Conservation (phyloP, 768 basidiomycete species). For the Kwoniella newhampshirensis region DNA sequence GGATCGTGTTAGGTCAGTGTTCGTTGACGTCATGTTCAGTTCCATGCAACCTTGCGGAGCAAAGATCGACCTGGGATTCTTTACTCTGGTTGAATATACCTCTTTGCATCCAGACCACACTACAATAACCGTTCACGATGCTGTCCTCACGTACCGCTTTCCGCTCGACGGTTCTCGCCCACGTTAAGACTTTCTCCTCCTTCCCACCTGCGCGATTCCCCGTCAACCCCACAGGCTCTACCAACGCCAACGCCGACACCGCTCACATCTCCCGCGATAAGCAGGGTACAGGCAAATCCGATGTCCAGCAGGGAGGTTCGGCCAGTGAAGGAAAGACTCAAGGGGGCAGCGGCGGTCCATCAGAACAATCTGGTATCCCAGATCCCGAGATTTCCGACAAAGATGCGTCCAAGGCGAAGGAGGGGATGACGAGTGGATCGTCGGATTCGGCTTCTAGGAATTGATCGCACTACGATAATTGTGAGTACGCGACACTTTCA, state of each 20-base stretch:
- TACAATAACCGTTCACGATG: neutral
- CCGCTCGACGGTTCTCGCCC: neutral
- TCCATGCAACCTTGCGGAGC: too few relatives aligned
- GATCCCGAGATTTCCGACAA: neutral
- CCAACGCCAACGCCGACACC: neutral
- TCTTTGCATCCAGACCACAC: too few relatives aligned
- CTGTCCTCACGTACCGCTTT: neutral
- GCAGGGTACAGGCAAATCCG: neutral
- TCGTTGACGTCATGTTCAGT: too few relatives aligned
- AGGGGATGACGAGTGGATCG: neutral
- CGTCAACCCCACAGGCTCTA: neutral
- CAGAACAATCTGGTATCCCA: neutral
- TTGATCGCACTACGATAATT: too few relatives aligned
- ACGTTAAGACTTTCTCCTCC: neutral
- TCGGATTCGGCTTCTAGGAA: neutral
- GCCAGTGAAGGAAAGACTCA: neutral
- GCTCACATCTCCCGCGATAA: neutral
- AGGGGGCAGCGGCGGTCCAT: neutral
- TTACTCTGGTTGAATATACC: too few relatives aligned
- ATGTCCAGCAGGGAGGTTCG: neutral
- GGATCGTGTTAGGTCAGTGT: too few relatives aligned
- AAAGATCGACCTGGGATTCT: too few relatives aligned
- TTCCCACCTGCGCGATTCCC: neutral
- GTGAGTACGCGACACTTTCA: too few relatives aligned
- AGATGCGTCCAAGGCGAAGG: neutral